These are phyloP conservation scores for Podospora comata DNA, from an alignment of 495 filamentous ascomycete genomes.

Conservation along the genomic window DNA sequence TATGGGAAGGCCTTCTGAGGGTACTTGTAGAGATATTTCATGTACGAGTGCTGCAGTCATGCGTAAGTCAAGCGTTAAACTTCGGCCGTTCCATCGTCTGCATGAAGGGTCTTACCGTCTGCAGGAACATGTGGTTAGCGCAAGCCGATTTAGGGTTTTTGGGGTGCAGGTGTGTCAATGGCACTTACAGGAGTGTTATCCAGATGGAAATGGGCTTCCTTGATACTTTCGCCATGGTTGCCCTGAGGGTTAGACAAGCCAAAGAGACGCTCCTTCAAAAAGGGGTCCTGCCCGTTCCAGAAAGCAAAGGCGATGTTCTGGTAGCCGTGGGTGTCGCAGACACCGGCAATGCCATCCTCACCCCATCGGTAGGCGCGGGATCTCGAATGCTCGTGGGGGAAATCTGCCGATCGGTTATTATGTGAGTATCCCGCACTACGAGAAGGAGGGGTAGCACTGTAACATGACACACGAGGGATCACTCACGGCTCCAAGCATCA, in stretches of 20 bases:
- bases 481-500: constrained; percentile 93
- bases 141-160: neutral
- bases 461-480: neutral
- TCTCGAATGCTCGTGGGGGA: constrained; percentile 85
- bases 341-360: constrained; percentile 94
- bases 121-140: constrained; percentile 24
- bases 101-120: constrained; percentile 41
- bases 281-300: constrained; percentile 95
- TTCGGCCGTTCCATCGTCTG: neutral
- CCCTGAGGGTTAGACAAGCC: constrained; percentile 93
- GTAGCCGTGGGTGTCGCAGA: constrained; percentile 83
- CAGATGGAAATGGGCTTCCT: constrained; percentile 92
- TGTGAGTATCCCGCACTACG: constrained; percentile 8
- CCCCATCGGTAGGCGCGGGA: constrained; percentile 90
- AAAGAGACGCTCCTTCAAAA: constrained; percentile 91
- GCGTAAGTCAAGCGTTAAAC: constrained; percentile 23
- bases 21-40: constrained; percentile 98
- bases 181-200: constrained; percentile 77
- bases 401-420: constrained; percentile 58
- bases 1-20: constrained; percentile 91
- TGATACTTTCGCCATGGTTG: constrained; percentile 94
- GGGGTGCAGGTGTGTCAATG: neutral
- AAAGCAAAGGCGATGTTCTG: constrained; percentile 94
- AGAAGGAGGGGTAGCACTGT: neutral
- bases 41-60: constrained; percentile 78